Evolutionary conservation across 805 yeast species (phyloP).

Genomic region (Cyberlindnera euphorbiiphila): DNA sequence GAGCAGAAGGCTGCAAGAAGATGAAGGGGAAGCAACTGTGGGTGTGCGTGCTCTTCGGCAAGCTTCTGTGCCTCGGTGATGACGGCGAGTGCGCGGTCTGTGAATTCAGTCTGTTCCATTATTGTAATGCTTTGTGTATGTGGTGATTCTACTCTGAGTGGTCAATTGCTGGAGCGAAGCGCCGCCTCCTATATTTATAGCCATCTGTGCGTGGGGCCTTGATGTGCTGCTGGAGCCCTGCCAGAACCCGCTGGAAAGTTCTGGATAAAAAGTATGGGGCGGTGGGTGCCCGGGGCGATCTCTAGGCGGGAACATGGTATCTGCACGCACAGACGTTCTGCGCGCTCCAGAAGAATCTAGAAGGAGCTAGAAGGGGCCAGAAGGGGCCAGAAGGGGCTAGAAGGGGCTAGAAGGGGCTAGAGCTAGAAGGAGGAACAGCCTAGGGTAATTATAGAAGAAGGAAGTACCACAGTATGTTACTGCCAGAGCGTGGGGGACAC

Average conservation of each 20-base stretch:
- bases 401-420: neutral
- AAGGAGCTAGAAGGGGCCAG: constrained; percentile 2
- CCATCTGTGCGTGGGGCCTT: no score
- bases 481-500: no score
- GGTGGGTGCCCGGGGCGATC: no score
- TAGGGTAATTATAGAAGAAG: no score
- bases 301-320: no score
- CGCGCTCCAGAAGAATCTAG: neutral
- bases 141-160: no score
- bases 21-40: constrained; percentile 85
- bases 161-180: no score
- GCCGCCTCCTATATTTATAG: neutral
- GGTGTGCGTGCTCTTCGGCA: constrained; percentile 80
- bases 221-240: no score
- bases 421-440: no score
- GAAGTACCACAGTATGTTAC: no score
- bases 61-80: constrained; percentile 75
- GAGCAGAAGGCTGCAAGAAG: constrained; percentile 86
- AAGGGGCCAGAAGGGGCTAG: constrained; percentile 2
- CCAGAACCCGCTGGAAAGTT: constrained; percentile 1
- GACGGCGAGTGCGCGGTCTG: constrained; percentile 87
- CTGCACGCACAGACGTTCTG: no score
- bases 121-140: constrained; percentile 7
- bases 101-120: constrained; percentile 65
- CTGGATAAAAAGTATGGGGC: constrained; percentile 1